These are phyloP conservation scores for Hygrophoropsis aurantiaca DNA, from an alignment of 768 basidiomycete species.

Conservation along the genomic window DNA sequence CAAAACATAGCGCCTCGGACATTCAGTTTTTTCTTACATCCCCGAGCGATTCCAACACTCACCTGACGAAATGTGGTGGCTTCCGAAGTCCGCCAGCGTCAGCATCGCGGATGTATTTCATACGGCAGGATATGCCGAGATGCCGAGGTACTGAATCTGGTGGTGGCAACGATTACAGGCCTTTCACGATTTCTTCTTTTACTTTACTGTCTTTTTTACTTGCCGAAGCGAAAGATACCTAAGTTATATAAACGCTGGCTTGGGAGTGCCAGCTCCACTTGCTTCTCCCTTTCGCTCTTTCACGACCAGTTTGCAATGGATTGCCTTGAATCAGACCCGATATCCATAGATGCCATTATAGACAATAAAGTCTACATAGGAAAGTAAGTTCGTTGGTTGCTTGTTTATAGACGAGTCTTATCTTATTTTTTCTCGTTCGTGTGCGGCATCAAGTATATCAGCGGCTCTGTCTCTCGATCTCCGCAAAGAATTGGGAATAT, in stretches of 20 bases:
- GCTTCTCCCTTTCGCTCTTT: constrained; percentile 3
- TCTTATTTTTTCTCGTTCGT: constrained; percentile 1
- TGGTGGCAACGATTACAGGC: too few species aligned
- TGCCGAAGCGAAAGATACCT: too few species aligned
- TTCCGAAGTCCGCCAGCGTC: too few species aligned
- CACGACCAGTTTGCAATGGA: constrained; percentile 18
- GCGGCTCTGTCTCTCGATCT: constrained; percentile 32
- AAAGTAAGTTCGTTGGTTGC: constrained; percentile 25
- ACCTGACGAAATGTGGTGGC: too few species aligned
- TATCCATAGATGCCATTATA: constrained; percentile 26
- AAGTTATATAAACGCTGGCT: constrained; percentile 6
- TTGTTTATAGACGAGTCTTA: background rate
- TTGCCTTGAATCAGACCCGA: constrained; percentile 27
- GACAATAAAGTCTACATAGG: constrained; percentile 33
- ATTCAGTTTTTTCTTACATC: too few species aligned
- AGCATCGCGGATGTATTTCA: too few species aligned
- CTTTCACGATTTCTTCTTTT: too few species aligned
- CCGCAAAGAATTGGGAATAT: constrained; percentile 40
- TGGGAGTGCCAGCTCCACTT: constrained; percentile 7
- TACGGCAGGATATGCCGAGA: too few species aligned
- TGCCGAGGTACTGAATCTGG: too few species aligned
- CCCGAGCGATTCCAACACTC: too few species aligned
- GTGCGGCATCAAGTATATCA: constrained; percentile 20
- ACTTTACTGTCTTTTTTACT: too few species aligned
- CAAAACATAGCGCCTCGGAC: too few species aligned